Evolutionary conservation across 768 basidiomycete species (phyloP), one percentile per base, ranked within the genome.

Genomic region (Russula sp.): DNA sequence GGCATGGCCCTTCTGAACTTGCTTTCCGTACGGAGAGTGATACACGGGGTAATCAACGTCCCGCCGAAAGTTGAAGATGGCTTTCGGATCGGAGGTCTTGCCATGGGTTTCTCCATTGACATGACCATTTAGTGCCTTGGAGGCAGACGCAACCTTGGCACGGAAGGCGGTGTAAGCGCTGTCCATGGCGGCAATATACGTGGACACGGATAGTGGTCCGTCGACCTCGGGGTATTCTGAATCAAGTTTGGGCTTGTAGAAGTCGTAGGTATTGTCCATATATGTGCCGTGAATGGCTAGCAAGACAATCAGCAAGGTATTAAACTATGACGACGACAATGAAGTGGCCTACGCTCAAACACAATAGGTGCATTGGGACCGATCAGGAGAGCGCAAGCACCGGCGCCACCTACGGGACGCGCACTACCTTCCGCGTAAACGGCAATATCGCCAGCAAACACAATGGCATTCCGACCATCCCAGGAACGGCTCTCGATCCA

Each of bases 21-120:
- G 91, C 79, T 99, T 99, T 78, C 97, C 96, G 75, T 98, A 99
- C 0, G 97, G 97, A 63, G 88, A 89, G 81, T 99, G 97, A 86
- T 98, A 95, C 70, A 95, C 85, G 67, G 89, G 82, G 73, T 92
- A 98, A 77, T 98, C 96, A 71, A 97, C 83, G 68, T 86, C 83
- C 56, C 88, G 86, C 37, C 56, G 64, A 16, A 68, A 65, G 8
- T 89, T 88, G 77, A 94, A 91, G 37, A 78, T 70, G 3, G 77
- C 68, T 42, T 72, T 71, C 13, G 78, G 75, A 27, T 72, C 73
- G 1, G 74, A 66, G 2, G 77, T 73, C 63, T 79, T 79, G 20
- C 77, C 73, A 4, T 74, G 71, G 54, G 70, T 57, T 57, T 70
- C 65, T 53, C 71, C 73, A 61, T 72, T 70, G 56, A 66, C 58